Evolutionary conservation across 2,329 filamentous ascomycete species (phyloP).

Genomic region (Aspergillus amoenus): DNA sequence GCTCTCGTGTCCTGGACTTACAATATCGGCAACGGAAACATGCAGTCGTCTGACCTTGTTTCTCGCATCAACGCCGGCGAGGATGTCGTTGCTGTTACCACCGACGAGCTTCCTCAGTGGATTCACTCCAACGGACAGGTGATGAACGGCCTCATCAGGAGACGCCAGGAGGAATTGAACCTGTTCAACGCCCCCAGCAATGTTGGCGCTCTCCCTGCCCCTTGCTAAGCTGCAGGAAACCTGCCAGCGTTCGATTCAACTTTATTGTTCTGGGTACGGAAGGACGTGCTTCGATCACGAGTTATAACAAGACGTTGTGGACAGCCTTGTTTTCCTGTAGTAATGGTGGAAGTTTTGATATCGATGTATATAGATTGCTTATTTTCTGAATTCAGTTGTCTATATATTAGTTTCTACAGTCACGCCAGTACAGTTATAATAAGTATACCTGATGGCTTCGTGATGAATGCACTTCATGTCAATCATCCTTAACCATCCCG

Average conservation of each 20-base stretch:
- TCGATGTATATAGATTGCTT: not conserved
- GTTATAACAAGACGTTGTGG: not conserved
- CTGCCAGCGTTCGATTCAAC: not conserved
- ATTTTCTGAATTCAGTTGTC: not conserved
- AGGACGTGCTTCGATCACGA: not conserved
- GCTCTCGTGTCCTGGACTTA: conserved; percentile 54
- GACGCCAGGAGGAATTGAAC: conserved; percentile 43
- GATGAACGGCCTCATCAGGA: not conserved
- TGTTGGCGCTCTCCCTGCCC: conserved; percentile 6
- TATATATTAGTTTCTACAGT: not conserved
- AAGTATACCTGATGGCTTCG: not conserved
- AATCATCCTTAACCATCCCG: not conserved
- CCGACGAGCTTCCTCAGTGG: not conserved
- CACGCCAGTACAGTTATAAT: too few species aligned
- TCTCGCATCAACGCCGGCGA: conserved; percentile 48
- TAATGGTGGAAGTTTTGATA: not conserved
- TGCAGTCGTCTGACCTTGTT: conserved; percentile 43
- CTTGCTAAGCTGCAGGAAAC: not conserved
- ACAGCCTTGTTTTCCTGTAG: not conserved
- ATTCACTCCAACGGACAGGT: not conserved
- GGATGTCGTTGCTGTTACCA: conserved; percentile 44
- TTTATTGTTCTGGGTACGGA: not conserved
- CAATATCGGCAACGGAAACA: conserved; percentile 50
- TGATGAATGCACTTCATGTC: not conserved
- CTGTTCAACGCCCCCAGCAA: conserved; percentile 32